Evolutionary conservation across 2,329 filamentous ascomycete genomes (phyloP).

Genomic region (Colletotrichum melonis): DNA sequence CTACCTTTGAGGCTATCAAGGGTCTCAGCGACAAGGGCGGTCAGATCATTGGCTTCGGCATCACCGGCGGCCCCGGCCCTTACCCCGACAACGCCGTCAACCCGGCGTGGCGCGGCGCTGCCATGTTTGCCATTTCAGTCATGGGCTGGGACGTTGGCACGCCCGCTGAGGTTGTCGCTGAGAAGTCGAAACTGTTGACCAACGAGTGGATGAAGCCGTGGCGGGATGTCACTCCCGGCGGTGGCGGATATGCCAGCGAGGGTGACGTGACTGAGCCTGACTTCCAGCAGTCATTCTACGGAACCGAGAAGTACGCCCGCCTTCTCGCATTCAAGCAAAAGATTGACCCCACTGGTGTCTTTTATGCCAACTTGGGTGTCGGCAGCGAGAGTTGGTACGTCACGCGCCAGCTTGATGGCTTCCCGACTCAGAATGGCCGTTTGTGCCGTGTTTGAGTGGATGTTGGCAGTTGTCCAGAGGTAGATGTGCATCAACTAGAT

Average conservation of each 20-base stretch:
- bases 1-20: conserved; percentile 50
- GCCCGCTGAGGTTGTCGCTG: conserved; percentile 15
- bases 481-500: background rate
- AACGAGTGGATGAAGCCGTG: conserved; percentile 45
- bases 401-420: conserved; percentile 17
- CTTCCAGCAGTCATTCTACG: conserved; percentile 45
- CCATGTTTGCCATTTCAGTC: conserved; percentile 47
- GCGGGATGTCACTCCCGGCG: conserved; percentile 41
- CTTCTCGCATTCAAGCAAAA: conserved; percentile 44
- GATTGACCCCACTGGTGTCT: conserved; percentile 43
- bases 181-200: conserved; percentile 42
- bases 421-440: conserved; percentile 32
- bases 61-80: conserved; percentile 44
- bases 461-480: background rate
- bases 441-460: conserved; percentile 28
- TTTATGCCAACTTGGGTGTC: conserved; percentile 43
- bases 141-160: conserved; percentile 18
- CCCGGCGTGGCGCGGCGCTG: conserved; percentile 57
- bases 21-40: conserved; percentile 53
- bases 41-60: conserved; percentile 53
- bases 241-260: conserved; percentile 45
- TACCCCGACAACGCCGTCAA: conserved; percentile 49
- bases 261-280: conserved; percentile 45
- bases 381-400: conserved; percentile 42
- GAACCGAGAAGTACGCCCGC: conserved; percentile 42